phyloP scores from a whole-genome alignment of 2,329 filamentous ascomycete genomes.

The Phaeophleospora eucalypticola region DNA sequence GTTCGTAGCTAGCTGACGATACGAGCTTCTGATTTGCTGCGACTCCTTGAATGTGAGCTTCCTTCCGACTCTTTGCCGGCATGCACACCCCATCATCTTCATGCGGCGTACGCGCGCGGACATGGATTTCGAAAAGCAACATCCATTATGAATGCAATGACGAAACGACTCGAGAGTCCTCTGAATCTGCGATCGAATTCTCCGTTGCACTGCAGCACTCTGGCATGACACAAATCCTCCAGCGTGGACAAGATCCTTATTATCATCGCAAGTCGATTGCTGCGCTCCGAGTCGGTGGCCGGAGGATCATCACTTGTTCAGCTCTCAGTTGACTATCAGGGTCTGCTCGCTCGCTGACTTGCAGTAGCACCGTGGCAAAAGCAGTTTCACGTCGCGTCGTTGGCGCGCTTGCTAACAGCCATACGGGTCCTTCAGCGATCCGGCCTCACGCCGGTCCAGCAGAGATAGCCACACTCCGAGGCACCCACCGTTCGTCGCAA shows the following conservation, averaged over 20 bases:
- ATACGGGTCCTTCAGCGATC: neutral
- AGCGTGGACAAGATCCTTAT: no score
- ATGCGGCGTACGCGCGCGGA: neutral
- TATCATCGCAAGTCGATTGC: no score
- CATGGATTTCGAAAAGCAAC: neutral
- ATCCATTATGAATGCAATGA: neutral
- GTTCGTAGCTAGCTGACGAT: no score
- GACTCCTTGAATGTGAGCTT: no score
- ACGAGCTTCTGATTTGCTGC: no score
- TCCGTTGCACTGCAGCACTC: no score
- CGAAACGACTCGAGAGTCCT: neutral
- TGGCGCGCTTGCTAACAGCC: neutral
- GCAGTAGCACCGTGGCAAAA: neutral
- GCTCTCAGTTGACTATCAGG: neutral
- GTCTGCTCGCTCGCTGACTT: neutral
- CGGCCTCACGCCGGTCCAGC: neutral
- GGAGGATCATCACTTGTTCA: neutral
- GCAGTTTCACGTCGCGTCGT: neutral
- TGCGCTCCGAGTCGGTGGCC: no score
- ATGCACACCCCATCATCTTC: neutral
- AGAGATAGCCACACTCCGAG: neutral
- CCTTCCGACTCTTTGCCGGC: constrained; percentile 2
- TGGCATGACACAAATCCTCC: no score
- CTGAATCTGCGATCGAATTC: no score
- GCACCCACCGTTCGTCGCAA: neutral